Evolutionary conservation across 257 asterid genomes (phyloP).

Genomic region (Mentha longifolia): DNA sequence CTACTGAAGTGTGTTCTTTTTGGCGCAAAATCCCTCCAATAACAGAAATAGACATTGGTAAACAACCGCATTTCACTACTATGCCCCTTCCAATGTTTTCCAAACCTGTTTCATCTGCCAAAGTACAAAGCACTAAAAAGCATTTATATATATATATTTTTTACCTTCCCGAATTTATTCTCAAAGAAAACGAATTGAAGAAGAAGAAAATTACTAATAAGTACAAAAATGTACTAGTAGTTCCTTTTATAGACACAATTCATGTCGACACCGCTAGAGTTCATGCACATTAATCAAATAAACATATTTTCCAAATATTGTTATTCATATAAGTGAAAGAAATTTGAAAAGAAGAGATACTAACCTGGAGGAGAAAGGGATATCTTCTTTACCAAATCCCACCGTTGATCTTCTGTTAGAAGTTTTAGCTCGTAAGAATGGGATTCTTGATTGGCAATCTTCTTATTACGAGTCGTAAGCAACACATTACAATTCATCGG

Average conservation of each 20-base stretch:
- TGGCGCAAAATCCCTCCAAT: neutral
- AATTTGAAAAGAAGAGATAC: neutral
- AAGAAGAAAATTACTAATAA: too few relatives aligned
- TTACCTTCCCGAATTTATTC: too few relatives aligned
- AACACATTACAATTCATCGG: neutral
- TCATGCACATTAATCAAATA: too few relatives aligned
- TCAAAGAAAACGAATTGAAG: too few relatives aligned
- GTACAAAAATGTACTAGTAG: too few relatives aligned
- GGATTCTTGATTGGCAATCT: neutral
- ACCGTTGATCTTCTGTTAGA: constrained; percentile 5
- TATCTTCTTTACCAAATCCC: constrained; percentile 27
- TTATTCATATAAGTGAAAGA: too few relatives aligned
- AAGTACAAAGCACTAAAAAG: too few relatives aligned
- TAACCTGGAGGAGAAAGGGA: neutral
- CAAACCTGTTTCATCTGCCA: neutral
- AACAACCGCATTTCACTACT: neutral
- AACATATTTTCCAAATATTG: too few relatives aligned
- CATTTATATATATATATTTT: too few relatives aligned
- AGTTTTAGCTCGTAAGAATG: neutral
- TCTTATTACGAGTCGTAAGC: constrained; percentile 25
- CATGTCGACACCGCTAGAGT: too few relatives aligned
- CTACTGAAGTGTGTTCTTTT: neutral
- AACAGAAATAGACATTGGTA: neutral
- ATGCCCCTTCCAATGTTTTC: neutral
- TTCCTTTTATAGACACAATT: too few relatives aligned